These are phyloP conservation scores for Aspergillus latus DNA, from an alignment of 2,329 filamentous ascomycete species.

Conservation along the genomic window DNA sequence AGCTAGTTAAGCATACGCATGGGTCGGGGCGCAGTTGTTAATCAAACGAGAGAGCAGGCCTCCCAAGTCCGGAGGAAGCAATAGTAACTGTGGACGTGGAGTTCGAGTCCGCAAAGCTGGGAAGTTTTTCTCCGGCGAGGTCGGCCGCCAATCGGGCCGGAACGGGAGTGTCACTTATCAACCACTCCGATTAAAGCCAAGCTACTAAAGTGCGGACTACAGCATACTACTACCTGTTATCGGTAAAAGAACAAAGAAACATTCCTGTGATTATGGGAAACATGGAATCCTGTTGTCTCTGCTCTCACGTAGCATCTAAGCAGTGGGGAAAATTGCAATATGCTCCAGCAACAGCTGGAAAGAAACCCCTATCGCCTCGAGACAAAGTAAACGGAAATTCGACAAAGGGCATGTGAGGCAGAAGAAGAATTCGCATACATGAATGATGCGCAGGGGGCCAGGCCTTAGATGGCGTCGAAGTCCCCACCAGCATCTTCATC, in stretches of 20 bases:
- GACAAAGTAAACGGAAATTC: neutral
- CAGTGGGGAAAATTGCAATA: conserved; percentile 26
- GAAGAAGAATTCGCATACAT: conserved; percentile 23
- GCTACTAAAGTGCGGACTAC: no score
- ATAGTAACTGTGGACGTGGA: neutral
- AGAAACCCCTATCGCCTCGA: conserved; percentile 18
- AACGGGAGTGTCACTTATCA: conserved; percentile 16
- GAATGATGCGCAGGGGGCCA: conserved; percentile 12
- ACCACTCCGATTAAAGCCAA: neutral
- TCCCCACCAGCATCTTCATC: conserved; percentile 95
- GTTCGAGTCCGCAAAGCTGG: conserved; percentile 13
- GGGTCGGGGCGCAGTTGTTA: neutral
- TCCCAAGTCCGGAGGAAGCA: neutral
- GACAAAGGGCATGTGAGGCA: conserved; percentile 14
- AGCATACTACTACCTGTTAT: neutral
- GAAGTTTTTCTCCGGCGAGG: conserved; percentile 18
- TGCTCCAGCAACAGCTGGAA: conserved; percentile 28
- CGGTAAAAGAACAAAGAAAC: conserved; percentile 16
- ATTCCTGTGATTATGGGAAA: conserved; percentile 28
- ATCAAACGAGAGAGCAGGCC: neutral
- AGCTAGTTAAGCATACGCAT: neutral
- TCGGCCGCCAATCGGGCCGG: conserved; percentile 23
- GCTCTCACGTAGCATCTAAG: conserved; percentile 28
- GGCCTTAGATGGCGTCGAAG: conserved; percentile 84
- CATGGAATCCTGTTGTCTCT: conserved; percentile 27